These are phyloP conservation scores for Limtongozyma cylindracea DNA, from an alignment of 805 yeast species.

Conservation along the genomic window DNA sequence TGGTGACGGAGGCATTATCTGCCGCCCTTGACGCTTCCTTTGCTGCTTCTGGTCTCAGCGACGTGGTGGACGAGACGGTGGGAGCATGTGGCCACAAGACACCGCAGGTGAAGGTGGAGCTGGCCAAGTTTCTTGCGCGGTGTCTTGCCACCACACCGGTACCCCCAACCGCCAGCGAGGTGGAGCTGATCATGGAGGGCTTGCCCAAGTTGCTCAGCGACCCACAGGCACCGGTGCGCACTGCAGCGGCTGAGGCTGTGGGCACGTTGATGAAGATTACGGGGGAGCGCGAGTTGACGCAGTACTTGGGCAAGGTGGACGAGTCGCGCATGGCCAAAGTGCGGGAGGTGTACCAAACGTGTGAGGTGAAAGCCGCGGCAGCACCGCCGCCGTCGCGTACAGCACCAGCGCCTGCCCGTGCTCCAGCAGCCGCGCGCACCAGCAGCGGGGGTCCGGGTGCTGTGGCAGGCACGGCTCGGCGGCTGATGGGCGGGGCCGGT, in stretches of 20 bases:
- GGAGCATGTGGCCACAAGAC: constrained; percentile 60
- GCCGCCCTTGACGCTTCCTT: constrained; percentile 43
- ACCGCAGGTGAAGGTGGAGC: constrained; percentile 57
- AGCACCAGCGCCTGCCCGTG: constrained; percentile 4
- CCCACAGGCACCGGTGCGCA: constrained; percentile 64
- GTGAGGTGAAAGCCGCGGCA: constrained; percentile 19
- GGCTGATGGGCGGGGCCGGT: too few species aligned
- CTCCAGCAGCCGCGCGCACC: too few species aligned
- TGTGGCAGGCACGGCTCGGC: too few species aligned
- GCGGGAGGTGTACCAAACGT: constrained; percentile 25
- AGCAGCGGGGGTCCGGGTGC: too few species aligned
- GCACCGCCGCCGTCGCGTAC: constrained; percentile 1
- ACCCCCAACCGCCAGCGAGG: constrained; percentile 24
- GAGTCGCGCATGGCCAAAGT: constrained; percentile 49
- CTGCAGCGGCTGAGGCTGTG: constrained; percentile 48
- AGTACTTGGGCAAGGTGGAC: constrained; percentile 45
- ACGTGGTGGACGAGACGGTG: too few species aligned
- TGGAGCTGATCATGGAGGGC: constrained; percentile 27
- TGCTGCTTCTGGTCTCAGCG: constrained; percentile 28
- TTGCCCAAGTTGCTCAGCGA: constrained; percentile 50
- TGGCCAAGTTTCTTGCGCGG: constrained; percentile 37
- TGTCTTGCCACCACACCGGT: constrained; percentile 24
- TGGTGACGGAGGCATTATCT: constrained; percentile 49
- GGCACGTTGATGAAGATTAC: constrained; percentile 69
- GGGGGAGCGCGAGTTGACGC: constrained; percentile 43